Evolutionary conservation across 192 early-diverging fungal species (phyloP).

Genomic region (Spizellomyces sp.): DNA sequence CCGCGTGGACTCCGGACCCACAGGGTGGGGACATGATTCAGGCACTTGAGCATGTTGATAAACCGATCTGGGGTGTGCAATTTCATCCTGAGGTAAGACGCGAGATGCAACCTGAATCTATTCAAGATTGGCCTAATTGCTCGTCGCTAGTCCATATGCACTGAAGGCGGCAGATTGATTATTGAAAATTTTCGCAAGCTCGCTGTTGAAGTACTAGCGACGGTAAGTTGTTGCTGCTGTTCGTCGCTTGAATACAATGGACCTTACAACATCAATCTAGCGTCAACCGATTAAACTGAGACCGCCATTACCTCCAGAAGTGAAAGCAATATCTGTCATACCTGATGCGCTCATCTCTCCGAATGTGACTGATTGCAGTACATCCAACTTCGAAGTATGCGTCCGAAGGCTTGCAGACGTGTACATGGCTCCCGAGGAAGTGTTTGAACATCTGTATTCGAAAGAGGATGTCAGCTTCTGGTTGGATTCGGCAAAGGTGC

Average conservation of each 20-base stretch:
- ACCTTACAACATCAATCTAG: too few relatives aligned
- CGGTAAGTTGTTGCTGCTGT: not conserved
- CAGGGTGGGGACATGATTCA: slow-evolving; percentile 60
- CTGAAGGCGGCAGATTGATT: slow-evolving; percentile 72
- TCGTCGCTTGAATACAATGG: not conserved
- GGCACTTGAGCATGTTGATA: slow-evolving; percentile 71
- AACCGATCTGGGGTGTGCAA: slow-evolving; percentile 87
- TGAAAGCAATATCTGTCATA: slow-evolving; percentile 23
- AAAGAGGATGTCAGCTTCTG: slow-evolving; percentile 37
- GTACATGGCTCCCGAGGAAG: slow-evolving; percentile 22
- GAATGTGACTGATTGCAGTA: not conserved
- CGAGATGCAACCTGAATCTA: not conserved
- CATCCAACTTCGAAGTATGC: not conserved
- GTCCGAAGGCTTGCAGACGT: slow-evolving; percentile 15
- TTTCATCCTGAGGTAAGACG: slow-evolving; percentile 84
- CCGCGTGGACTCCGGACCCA: slow-evolving; percentile 56
- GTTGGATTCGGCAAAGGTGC: slow-evolving; percentile 54
- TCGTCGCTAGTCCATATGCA: slow-evolving; percentile 68
- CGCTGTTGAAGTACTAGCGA: slow-evolving; percentile 22
- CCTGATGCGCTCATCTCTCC: slow-evolving; percentile 23
- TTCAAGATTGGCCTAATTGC: not conserved
- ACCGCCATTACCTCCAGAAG: slow-evolving; percentile 16
- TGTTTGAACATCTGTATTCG: slow-evolving; percentile 38
- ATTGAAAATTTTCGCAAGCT: slow-evolving; percentile 72
- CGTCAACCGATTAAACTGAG: not conserved